A percentile compares a stretch with the other conserved stretches of the same genome.
Conservation (phyloP, 75 land plant genomes). For the Larix kaempferi region DNA sequence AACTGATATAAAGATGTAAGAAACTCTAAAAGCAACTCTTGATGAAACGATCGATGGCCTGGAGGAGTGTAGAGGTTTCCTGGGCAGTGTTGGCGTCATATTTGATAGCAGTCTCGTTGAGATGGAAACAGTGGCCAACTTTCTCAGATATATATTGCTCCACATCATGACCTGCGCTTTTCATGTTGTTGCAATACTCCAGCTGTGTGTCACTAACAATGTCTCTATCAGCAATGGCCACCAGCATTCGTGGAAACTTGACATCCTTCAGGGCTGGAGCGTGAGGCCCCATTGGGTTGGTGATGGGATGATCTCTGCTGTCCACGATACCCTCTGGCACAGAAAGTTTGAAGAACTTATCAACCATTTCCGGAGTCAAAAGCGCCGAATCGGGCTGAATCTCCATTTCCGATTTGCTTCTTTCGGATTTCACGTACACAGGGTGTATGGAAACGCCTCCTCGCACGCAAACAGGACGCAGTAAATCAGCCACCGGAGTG, state of each 20-base stretch:
- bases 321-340: slow-evolving; percentile 8
- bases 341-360: slow-evolving; percentile 19
- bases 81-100: slow-evolving; percentile 1
- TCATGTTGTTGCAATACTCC: slow-evolving; percentile 56
- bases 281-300: slow-evolving; percentile 23
- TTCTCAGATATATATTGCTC: slow-evolving; percentile 29
- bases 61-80: slow-evolving; percentile 8
- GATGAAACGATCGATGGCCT: slow-evolving; percentile 10
- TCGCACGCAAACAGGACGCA: slow-evolving; percentile 5
- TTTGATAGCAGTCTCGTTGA: slow-evolving; percentile 20
- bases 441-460: slow-evolving; percentile 43
- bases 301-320: slow-evolving; percentile 14
- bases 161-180: slow-evolving; percentile 37
- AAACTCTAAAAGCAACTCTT: background rate
- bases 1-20: no score
- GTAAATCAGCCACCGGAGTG: slow-evolving; percentile 5
- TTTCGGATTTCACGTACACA: slow-evolving; percentile 23
- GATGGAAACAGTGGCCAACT: slow-evolving; percentile 42
- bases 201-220: slow-evolving; percentile 21
- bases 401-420: background rate
- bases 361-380: background rate
- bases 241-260: slow-evolving; percentile 27
- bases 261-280: slow-evolving; percentile 14
- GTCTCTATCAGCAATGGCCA: slow-evolving; percentile 27
- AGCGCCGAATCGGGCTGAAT: background rate